Evolutionary conservation across 106 monocot genomes (phyloP), one percentile per base, ranked within the genome.

Genomic region (Phalaenopsis equestris): DNA sequence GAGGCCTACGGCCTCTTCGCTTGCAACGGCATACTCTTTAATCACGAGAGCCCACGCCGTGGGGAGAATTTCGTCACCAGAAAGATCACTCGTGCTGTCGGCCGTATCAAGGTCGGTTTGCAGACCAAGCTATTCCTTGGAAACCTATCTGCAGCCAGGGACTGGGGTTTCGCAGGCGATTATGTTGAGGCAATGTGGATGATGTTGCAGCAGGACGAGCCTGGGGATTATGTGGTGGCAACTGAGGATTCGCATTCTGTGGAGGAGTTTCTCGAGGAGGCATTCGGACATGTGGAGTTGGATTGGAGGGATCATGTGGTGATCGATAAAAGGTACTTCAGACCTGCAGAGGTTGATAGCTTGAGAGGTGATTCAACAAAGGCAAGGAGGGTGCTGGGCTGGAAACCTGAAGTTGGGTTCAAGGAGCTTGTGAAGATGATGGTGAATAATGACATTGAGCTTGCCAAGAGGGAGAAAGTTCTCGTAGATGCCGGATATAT

Each of bases 121-220:
- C 97, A 98, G 80, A 98, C 89, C 73, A 94, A 92, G 84, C 81
- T 98, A 23, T 98, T 89, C 81, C 84, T 98, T 6, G 97, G 97
- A 30, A 98, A 98, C 57, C 83, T 98, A n/a, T 84, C 92, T 0
- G 94, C 97, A 15, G 86, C 97, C 23, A 70, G 97, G 24, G 97
- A 98, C 58, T 98, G 97, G 97, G 97, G 97, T 2, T 98, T 92
- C 73, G 97, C 97, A 6, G 97, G 94, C 6, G 97, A 98, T 46
- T 98, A 98, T 64, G 97, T 98, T 2, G 94, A 98, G 89, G 97
- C 97, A 0, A 98, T 98, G 97, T 98, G 97, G 97, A 81, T 94
- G 80, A 98, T 98, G 94, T 84, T 98, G 74, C 97, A 98, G 92
- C 94, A 88, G 90, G 94, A 91, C 3, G 72, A 92, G 84, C 89